A percentile compares a stretch with the other conserved stretches of the same genome.
These are phyloP conservation scores for Mucor velutinosus DNA, from an alignment of 371 early-diverging fungal species.

Conservation along the genomic window DNA sequence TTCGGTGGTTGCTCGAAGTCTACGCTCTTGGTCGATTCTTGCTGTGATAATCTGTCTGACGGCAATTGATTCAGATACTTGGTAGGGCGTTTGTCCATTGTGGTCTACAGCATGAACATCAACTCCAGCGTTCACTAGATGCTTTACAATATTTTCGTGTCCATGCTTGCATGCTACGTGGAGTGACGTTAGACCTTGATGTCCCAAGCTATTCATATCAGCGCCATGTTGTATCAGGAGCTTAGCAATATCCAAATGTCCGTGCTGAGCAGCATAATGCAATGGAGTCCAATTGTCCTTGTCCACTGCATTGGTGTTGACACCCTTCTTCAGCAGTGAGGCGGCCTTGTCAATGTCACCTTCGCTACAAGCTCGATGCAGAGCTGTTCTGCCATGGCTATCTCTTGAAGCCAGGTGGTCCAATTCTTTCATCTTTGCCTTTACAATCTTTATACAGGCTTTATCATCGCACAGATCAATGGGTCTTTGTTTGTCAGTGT, in stretches of 20 bases:
- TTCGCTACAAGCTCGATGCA: constrained; percentile 42
- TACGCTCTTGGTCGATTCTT: constrained; percentile 44
- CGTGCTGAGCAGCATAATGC: constrained; percentile 79
- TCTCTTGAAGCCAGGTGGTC: constrained; percentile 39
- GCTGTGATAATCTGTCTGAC: constrained; percentile 38
- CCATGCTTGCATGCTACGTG: constrained; percentile 33
- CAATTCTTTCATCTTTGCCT: constrained; percentile 34
- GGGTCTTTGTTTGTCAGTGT: constrained; percentile 57
- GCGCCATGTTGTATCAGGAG: constrained; percentile 75
- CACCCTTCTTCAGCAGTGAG: constrained; percentile 59
- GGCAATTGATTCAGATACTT: constrained; percentile 44
- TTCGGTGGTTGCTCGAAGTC: constrained; percentile 36
- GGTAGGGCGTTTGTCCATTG: constrained; percentile 56
- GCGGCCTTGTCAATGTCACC: constrained; percentile 27
- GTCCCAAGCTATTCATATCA: constrained; percentile 51
- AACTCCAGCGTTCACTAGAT: constrained; percentile 69
- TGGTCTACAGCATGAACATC: constrained; percentile 57
- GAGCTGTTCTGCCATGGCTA: constrained; percentile 28
- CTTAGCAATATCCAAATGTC: constrained; percentile 63
- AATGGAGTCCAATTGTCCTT: constrained; percentile 73
- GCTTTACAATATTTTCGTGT: constrained; percentile 64
- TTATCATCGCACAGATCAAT: constrained; percentile 49
- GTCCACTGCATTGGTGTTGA: constrained; percentile 74
- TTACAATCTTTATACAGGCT: constrained; percentile 30
- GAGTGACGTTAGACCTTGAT: constrained; percentile 67